phyloP scores from a whole-genome alignment of 495 filamentous ascomycete species.

The Neurospora sp. region DNA sequence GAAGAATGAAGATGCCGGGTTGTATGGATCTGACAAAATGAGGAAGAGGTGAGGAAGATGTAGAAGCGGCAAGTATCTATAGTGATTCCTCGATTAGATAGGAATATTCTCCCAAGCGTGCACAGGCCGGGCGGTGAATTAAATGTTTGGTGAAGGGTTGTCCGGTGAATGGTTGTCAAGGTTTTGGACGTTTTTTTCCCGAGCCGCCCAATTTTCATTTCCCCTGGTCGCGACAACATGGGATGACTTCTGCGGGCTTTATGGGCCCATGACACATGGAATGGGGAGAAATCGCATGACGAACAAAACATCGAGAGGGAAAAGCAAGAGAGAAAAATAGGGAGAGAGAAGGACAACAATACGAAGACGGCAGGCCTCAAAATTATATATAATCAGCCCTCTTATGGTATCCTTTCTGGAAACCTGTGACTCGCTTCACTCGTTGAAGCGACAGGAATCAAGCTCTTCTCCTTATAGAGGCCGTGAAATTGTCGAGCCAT shows the following conservation, averaged over 20 bases:
- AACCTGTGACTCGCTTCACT: neutral
- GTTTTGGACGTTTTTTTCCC: neutral
- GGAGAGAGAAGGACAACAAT: neutral
- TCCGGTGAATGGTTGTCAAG: neutral
- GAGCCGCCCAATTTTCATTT: neutral
- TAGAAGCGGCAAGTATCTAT: neutral
- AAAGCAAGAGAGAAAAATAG: neutral
- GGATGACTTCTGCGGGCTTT: neutral
- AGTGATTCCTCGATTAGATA: neutral
- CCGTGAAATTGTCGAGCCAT: neutral
- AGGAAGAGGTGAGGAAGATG: neutral
- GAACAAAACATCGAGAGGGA: neutral
- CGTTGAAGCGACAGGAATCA: neutral
- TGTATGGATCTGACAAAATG: neutral
- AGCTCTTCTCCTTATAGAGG: neutral
- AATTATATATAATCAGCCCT: neutral
- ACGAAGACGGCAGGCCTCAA: neutral
- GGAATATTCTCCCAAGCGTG: neutral
- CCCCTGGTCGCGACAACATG: fast-evolving
- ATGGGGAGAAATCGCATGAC: too few species aligned
- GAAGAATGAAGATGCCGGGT: neutral
- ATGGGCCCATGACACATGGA: neutral
- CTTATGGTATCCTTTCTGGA: neutral
- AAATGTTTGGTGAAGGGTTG: neutral
- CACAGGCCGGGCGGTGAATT: neutral